Evolutionary conservation across 208 protist species (phyloP).

Genomic region (Wallacemonas collosoma): DNA sequence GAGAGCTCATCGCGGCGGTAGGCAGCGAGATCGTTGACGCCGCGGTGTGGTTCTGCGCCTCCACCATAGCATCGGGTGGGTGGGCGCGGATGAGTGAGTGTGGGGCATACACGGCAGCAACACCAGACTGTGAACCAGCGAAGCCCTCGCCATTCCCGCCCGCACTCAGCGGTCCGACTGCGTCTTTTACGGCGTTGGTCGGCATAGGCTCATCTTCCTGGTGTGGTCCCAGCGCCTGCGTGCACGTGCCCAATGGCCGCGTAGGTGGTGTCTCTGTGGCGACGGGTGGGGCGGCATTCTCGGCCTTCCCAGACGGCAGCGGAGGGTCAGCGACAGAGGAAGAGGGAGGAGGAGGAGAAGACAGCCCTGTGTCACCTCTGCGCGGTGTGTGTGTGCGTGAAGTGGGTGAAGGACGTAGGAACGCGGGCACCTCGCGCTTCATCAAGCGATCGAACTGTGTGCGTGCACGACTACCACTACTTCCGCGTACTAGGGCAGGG

Average conservation of each 20-base stretch:
- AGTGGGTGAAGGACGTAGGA: not conserved
- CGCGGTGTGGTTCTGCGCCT: not conserved
- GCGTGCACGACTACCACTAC: slow-evolving; percentile 20
- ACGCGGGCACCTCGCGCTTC: slow-evolving; percentile 20
- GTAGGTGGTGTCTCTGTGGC: not conserved
- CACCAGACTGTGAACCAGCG: too few species aligned
- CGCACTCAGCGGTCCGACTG: too few species aligned
- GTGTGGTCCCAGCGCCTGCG: too few species aligned
- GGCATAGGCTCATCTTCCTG: too few species aligned
- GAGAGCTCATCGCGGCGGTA: not conserved
- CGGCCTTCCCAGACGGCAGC: too few species aligned
- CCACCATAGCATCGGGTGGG: not conserved
- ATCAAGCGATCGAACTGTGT: slow-evolving; percentile 14
- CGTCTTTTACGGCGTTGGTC: too few species aligned
- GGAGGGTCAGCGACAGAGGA: not conserved
- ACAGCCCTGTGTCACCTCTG: not conserved
- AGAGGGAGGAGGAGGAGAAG: not conserved
- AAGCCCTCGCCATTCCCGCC: too few species aligned
- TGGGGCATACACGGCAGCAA: too few species aligned
- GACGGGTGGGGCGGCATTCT: too few species aligned
- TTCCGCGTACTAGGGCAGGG: not conserved
- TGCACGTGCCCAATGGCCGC: too few species aligned
- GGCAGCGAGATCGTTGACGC: not conserved
- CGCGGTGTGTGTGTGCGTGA: slow-evolving; percentile 13
- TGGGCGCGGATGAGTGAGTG: too few species aligned